Conservation (phyloP, 164 flowering plant genomes). For the Chimonanthus salicifolius region DNA sequence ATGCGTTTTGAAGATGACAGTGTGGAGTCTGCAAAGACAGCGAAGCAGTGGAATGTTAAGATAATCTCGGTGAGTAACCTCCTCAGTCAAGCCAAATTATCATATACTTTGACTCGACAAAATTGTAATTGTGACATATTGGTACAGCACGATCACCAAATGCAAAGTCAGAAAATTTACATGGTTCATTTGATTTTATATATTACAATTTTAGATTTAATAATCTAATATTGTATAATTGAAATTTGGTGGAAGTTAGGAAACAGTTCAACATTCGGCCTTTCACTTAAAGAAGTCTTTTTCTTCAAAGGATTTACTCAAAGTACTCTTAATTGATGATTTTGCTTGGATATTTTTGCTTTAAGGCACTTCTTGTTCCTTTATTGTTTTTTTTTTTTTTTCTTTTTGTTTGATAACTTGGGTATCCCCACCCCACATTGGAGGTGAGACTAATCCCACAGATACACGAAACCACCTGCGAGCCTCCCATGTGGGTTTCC, state of each 20-base stretch:
- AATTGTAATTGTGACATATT: neutral
- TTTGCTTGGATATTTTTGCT: neutral
- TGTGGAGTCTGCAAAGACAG: slow-evolving; percentile 92
- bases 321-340: neutral
- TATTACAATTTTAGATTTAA: neutral
- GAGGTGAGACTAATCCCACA: too few relatives aligned
- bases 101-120: neutral
- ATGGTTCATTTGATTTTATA: neutral
- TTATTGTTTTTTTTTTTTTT: too few relatives aligned
- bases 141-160: neutral
- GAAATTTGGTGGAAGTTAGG: neutral
- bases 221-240: too few relatives aligned
- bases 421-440: too few relatives aligned
- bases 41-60: slow-evolving; percentile 99
- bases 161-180: neutral
- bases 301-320: neutral
- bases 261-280: neutral
- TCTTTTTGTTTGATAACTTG: too few relatives aligned
- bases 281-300: neutral
- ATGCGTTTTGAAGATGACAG: slow-evolving; percentile 99
- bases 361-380: too few relatives aligned
- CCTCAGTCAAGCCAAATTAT: neutral
- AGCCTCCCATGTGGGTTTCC: too few relatives aligned
- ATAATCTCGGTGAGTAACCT: slow-evolving; percentile 75
- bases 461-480: too few relatives aligned